Percentiles rank a stretch among this genome's conserved stretches.
Evolutionary conservation across 176 grass and related monocot species (phyloP).

Genomic region (Tuctoria greenei): DNA sequence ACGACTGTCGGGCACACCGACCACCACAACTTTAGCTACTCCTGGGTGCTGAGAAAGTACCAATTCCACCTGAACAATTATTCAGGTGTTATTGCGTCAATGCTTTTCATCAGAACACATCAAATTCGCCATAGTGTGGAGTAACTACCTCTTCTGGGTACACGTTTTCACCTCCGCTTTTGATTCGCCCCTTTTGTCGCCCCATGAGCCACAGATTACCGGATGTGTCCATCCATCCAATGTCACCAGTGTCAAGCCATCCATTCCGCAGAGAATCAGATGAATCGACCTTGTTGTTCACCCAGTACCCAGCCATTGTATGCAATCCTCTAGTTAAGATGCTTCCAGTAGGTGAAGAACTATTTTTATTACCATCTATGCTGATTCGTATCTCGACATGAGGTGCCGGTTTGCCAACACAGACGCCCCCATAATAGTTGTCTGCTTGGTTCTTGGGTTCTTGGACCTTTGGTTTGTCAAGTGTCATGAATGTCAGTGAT

Average conservation of each 20-base stretch:
- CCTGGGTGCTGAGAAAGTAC: slow-evolving; percentile 61
- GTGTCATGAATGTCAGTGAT: slow-evolving; percentile 76
- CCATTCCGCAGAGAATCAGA: slow-evolving; percentile 38
- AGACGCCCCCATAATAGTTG: slow-evolving; percentile 34
- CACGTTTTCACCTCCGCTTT: slow-evolving; percentile 89
- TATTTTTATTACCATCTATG: neutral
- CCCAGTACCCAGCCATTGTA: slow-evolving; percentile 82
- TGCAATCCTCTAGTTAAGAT: slow-evolving; percentile 91
- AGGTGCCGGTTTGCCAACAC: slow-evolving; percentile 73
- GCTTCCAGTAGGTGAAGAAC: slow-evolving; percentile 38
- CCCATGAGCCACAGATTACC: slow-evolving; percentile 78
- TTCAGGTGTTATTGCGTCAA: neutral
- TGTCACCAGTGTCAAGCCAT: slow-evolving; percentile 86
- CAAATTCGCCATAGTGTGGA: neutral
- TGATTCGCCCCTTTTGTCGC: slow-evolving; percentile 70
- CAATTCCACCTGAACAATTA: slow-evolving; percentile 60
- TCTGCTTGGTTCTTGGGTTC: slow-evolving; percentile 2
- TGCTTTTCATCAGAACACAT: neutral
- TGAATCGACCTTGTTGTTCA: slow-evolving; percentile 19
- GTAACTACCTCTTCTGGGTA: slow-evolving; percentile 84
- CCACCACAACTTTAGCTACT: slow-evolving; percentile 55
- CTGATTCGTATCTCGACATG: slow-evolving; percentile 64
- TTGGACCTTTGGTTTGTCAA: slow-evolving; percentile 37
- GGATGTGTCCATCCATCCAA: slow-evolving; percentile 55
- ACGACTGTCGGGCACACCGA: slow-evolving; percentile 67